Evolutionary conservation across 192 early-diverging fungal species (phyloP).

Genomic region (Spizellomyces sp.): DNA sequence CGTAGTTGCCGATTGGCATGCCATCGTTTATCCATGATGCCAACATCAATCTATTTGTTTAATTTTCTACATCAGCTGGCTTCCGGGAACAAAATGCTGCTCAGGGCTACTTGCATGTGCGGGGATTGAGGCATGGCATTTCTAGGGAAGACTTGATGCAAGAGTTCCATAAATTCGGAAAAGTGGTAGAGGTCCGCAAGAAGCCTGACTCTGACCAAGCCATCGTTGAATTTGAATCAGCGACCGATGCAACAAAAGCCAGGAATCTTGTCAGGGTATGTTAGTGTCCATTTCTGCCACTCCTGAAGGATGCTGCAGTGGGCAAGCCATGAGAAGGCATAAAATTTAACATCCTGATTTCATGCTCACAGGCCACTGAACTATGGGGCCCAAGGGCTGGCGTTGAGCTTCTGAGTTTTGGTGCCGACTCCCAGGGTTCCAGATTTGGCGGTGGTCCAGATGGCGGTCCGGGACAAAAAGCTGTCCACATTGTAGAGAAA

Average conservation of each 20-base stretch:
- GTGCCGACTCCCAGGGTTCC: not conserved
- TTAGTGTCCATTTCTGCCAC: not conserved
- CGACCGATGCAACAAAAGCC: constrained; percentile 1
- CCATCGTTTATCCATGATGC: not conserved
- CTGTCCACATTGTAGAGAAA: not conserved
- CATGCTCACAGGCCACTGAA: not conserved
- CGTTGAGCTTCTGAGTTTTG: not conserved
- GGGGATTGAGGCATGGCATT: constrained; percentile 11
- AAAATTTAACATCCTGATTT: no score
- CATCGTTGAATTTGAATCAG: constrained; percentile 15
- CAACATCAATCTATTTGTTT: no score
- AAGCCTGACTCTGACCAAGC: constrained; percentile 1
- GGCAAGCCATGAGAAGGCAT: no score
- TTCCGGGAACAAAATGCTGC: not conserved
- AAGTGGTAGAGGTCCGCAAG: constrained; percentile 13
- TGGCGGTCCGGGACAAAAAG: no score
- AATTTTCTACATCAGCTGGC: not conserved
- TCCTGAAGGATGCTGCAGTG: no score
- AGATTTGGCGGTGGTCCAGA: no score
- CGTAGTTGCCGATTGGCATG: not conserved
- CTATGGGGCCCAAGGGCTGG: constrained; percentile 8
- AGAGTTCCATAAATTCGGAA: constrained; percentile 12
- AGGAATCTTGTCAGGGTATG: constrained; percentile 15
- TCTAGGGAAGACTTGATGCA: constrained; percentile 8
- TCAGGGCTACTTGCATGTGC: constrained; percentile 6